Base-by-base conservation (phyloP, 305 asterid genomes). In the Andrographis paniculata region DNA sequence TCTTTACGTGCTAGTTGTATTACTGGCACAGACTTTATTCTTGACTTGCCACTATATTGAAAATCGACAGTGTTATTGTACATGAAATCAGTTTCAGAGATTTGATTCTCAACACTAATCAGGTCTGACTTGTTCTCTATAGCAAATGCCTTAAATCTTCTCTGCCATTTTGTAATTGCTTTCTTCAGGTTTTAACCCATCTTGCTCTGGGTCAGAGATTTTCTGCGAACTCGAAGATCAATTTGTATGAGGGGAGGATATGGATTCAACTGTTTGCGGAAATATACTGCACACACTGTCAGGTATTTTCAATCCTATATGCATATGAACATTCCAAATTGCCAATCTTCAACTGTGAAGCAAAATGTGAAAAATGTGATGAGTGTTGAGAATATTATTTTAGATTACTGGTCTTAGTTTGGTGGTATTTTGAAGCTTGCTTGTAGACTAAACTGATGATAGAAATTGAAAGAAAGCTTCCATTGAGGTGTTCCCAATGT, bases 401-500 rank as follows among this genome's bases (percentile, higher is more conserved):
- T n/a, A n/a, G n/a, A n/a, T 6, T 28, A 9, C 9, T 12, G 10
- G 33, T 28, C 1, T 28, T 28, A 28, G 33, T 28, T 28, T 28
- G 33, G 30, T 24, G 53, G n/a, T 37, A 45, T 55, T 19, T 37
- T 23, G 18, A 40, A 27, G 31, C 41, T 39, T 47, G 16, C 16
- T 14, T 46, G 24, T 15, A 5, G 6, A 45, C 19, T 22, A 39
- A 50, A 47, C 39, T 13, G 4, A 52, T 46, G 33, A 10, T 35
- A 45, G 22, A 61, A 41, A 20, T 21, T 31, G 28, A 59, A 42
- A 1, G 39, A 54, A 9, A 20, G 42, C 59, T 55, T 45, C 18
- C 5, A 20, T 16, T 44, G 19, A 18, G 55, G 50, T 50, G 22
- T 45, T 17, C 14, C 47, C 36, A 60, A 36, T 21, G 63, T 66